Conservation (phyloP, 2,329 filamentous ascomycete genomes). For the Talaromyces verruculosus region DNA sequence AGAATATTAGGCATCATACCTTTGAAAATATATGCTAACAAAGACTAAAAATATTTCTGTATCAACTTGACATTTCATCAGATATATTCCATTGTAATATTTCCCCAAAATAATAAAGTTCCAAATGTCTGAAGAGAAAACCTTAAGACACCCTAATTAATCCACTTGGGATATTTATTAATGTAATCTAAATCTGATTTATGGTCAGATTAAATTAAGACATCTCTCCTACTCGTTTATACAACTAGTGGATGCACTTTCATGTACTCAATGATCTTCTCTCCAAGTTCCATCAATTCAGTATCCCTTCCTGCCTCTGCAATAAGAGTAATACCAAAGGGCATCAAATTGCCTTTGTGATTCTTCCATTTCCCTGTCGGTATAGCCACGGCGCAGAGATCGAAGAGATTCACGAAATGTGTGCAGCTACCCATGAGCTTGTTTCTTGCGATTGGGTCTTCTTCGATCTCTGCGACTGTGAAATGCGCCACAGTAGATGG, state of each 20-base stretch:
- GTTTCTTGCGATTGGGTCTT: conserved; percentile 57
- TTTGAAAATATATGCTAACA: too few relatives aligned
- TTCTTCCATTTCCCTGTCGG: conserved; percentile 41
- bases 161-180: too few relatives aligned
- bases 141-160: too few relatives aligned
- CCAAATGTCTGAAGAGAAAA: too few relatives aligned
- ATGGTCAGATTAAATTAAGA: not conserved
- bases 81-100: too few relatives aligned
- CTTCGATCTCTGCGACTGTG: conserved; percentile 52
- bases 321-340: conserved; percentile 26
- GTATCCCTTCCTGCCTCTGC: not conserved
- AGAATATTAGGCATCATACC: too few relatives aligned
- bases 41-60: too few relatives aligned
- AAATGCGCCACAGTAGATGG: conserved; percentile 57
- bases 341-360: conserved; percentile 34
- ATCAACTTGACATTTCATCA: too few relatives aligned
- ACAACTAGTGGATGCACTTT: not conserved
- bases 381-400: conserved; percentile 39
- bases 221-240: not conserved
- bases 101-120: too few relatives aligned
- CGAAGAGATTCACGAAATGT: conserved; percentile 62
- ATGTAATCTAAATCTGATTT: not conserved
- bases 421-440: conserved; percentile 57
- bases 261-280: not conserved
- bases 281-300: not conserved